Evolutionary conservation across 805 yeast species (phyloP).

Genomic region (Cyberlindnera mycetangii): DNA sequence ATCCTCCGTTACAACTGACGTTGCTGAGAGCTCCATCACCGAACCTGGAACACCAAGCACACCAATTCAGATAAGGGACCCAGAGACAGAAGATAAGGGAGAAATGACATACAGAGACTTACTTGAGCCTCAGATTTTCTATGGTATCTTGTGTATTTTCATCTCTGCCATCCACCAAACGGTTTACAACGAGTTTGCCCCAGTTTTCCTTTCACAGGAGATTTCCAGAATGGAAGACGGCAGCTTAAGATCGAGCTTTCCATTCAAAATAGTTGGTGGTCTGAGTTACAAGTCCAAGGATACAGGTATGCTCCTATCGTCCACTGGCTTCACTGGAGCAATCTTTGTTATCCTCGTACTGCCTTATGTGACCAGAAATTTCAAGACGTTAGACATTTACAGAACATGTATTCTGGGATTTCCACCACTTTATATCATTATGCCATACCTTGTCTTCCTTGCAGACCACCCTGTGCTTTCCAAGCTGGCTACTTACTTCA

Average conservation of each 20-base stretch:
- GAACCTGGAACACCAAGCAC: constrained; percentile 2
- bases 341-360: constrained; percentile 18
- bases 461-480: constrained; percentile 12
- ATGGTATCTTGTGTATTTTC: constrained; percentile 11
- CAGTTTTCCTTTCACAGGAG: constrained; percentile 16
- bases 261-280: constrained; percentile 23
- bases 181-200: constrained; percentile 16
- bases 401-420: constrained; percentile 14
- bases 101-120: constrained; percentile 14
- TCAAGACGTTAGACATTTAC: constrained; percentile 21
- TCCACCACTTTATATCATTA: constrained; percentile 18
- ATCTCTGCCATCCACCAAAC: constrained; percentile 13
- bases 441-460: constrained; percentile 21
- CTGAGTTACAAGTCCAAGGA: constrained; percentile 20
- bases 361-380: constrained; percentile 24
- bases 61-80: background rate
- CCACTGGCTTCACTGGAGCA: constrained; percentile 23
- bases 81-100: constrained; percentile 4
- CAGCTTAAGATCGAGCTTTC: constrained; percentile 15
- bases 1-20: background rate
- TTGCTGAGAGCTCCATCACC: background rate
- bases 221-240: constrained; percentile 17
- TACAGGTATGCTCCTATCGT: constrained; percentile 22
- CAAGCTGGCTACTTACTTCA: constrained; percentile 6
- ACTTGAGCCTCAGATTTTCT: constrained; percentile 11